Base-by-base conservation (phyloP, 805 yeast genomes). In the Pichia exigua region DNA sequence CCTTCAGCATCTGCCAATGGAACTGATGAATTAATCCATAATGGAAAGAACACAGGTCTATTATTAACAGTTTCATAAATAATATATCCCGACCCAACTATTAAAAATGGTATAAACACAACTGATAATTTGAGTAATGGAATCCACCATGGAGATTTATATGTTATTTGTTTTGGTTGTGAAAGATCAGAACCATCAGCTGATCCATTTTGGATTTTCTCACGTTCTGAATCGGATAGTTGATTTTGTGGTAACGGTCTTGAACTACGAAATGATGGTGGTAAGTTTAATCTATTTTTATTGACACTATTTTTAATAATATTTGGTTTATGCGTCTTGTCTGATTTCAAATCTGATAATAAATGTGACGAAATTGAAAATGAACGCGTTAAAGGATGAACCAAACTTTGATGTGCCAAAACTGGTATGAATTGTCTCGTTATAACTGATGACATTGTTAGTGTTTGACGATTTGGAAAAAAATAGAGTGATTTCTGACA, bases 11-110 rank as follows among this genome's bases (percentile, higher is more conserved):
- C 52, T 17, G 54, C 59, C 44, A 64, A 50, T 4, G 65, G 65
- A 4, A 66, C 45, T 10, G 61, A 56, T 17, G 62, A 63, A 15
- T 62, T 57, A 46, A 65, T 57, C 52, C 61, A 56, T 13, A 68
- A 42, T 4, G 73, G 73, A 40, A 69, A 53, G 46, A 66, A 68
- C 0, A 65, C 66, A 13, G 68, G 65, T 42, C 61, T 57, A 11
- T 59, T 65, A 18, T 65, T 53, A 24, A 47, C 50, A 0, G 67
- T 62, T 50, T 66, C 66, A 53, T 62, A 67, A 12, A 54, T 57
- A 4, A 66, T 55, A 43, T 64, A 65, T 0, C 67, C 65, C 1
- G 61, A 58, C 6, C 62, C 47, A 18, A 61, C 53, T 0, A 63
- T 24, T 22, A 56, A 40, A 18, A 49, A 51, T 4, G 58, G 58